Percentiles rank a stretch among this genome's conserved stretches.
Evolutionary conservation across 2,329 filamentous ascomycete species (phyloP).

Genomic region (Epicoccum sorghinum): DNA sequence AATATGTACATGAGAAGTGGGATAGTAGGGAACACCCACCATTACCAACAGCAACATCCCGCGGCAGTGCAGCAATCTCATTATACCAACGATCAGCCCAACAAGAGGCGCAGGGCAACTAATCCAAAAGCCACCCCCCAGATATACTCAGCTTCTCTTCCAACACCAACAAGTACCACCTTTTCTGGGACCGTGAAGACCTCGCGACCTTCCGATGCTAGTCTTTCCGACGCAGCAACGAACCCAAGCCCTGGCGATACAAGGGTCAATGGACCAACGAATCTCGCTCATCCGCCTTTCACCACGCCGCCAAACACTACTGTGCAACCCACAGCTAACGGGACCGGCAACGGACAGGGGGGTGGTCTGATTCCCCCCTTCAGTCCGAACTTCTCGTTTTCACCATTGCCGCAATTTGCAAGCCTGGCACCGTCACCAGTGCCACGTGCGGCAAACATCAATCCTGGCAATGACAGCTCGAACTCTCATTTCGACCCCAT

Average conservation of each 20-base stretch:
- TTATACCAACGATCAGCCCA: constrained; percentile 39
- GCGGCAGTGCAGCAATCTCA: constrained; percentile 22
- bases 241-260: constrained; percentile 32
- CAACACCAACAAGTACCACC: constrained; percentile 41
- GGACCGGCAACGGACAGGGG: constrained; percentile 17
- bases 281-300: constrained; percentile 33
- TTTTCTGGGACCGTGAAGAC: constrained; percentile 28
- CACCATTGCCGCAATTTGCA: constrained; percentile 42
- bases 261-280: constrained; percentile 26
- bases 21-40: constrained; percentile 32
- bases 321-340: constrained; percentile 19
- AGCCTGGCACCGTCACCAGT: constrained; percentile 41
- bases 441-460: constrained; percentile 25
- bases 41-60: constrained; percentile 39
- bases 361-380: constrained; percentile 43
- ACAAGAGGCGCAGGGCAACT: constrained; percentile 43
- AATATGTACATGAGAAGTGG: constrained; percentile 45
- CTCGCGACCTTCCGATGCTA: constrained; percentile 31
- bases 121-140: constrained; percentile 26
- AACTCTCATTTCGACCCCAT: constrained; percentile 44
- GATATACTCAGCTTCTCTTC: constrained; percentile 32
- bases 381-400: constrained; percentile 51
- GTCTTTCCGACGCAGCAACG: constrained; percentile 26
- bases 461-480: constrained; percentile 24
- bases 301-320: constrained; percentile 35